These are phyloP conservation scores for Puccinia hordei DNA, from an alignment of 1,284 basidiomycete species.

Conservation along the genomic window DNA sequence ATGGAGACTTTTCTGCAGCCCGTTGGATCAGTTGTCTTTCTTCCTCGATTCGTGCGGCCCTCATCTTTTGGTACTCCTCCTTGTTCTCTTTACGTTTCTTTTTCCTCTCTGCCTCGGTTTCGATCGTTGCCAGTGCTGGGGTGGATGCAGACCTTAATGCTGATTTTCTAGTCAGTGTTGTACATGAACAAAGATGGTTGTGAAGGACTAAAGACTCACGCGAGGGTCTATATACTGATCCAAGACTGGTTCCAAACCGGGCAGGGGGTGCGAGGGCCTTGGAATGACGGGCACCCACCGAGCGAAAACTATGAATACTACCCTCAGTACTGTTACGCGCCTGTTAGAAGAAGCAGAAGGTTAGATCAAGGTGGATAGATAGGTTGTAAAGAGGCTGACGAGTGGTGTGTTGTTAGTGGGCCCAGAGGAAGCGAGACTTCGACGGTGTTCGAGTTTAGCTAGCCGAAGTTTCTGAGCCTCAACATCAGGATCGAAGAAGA, in stretches of 20 bases:
- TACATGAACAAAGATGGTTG: too few species aligned
- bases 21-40: not conserved
- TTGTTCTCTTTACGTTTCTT: constrained; percentile 1
- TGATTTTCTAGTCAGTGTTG: too few species aligned
- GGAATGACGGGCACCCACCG: not conserved
- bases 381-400: not conserved
- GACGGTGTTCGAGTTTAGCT: not conserved
- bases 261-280: not conserved
- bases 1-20: not conserved
- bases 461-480: not conserved
- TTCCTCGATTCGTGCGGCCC: not conserved
- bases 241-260: not conserved
- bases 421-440: not conserved
- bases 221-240: not conserved
- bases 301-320: constrained; percentile 2
- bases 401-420: not conserved
- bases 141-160: constrained; percentile 1
- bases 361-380: not conserved
- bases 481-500: not conserved
- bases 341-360: not conserved
- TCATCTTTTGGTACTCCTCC: constrained; percentile 6
- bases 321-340: constrained; percentile 2
- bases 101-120: not conserved
- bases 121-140: not conserved
- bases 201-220: not conserved